phyloP scores from a whole-genome alignment of 139 green algal genomes.

The Dunaliella primolecta region DNA sequence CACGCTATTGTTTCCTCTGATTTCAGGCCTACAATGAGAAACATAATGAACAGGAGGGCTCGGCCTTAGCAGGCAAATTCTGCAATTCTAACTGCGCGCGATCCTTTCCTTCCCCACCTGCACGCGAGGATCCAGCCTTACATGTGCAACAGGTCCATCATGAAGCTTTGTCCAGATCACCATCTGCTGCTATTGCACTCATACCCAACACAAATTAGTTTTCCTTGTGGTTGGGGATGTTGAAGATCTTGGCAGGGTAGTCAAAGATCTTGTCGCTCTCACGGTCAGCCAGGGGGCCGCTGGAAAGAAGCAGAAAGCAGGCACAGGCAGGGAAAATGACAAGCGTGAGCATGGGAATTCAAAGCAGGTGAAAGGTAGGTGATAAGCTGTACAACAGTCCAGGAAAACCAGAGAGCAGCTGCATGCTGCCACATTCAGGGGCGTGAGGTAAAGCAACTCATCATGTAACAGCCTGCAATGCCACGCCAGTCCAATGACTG shows the following conservation, averaged over 20 bases:
- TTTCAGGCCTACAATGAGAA: too few relatives aligned
- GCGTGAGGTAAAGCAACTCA: too few relatives aligned
- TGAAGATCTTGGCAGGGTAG: conserved; percentile 48
- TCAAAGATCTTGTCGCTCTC: conserved; percentile 61
- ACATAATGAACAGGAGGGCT: background rate
- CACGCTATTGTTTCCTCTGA: too few relatives aligned
- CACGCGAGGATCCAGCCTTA: background rate
- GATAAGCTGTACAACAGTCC: background rate
- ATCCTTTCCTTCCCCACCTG: background rate
- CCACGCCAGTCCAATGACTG: too few relatives aligned
- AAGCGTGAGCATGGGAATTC: too few relatives aligned
- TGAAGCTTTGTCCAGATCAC: background rate
- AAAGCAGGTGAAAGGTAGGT: background rate
- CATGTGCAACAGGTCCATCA: background rate
- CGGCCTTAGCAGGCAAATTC: background rate
- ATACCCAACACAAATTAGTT: background rate
- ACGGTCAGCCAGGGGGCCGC: conserved; percentile 66
- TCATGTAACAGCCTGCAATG: too few relatives aligned
- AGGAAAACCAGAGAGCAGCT: too few relatives aligned
- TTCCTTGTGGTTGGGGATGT: conserved; percentile 47
- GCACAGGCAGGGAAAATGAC: conserved; percentile 36
- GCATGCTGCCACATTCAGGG: too few relatives aligned
- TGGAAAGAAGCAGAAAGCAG: too few relatives aligned
- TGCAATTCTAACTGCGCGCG: background rate
- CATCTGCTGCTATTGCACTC: background rate